Evolutionary conservation across 805 yeast species (phyloP), one percentile per base, ranked within the genome.

Genomic region (Wickerhamia fluorescens): DNA sequence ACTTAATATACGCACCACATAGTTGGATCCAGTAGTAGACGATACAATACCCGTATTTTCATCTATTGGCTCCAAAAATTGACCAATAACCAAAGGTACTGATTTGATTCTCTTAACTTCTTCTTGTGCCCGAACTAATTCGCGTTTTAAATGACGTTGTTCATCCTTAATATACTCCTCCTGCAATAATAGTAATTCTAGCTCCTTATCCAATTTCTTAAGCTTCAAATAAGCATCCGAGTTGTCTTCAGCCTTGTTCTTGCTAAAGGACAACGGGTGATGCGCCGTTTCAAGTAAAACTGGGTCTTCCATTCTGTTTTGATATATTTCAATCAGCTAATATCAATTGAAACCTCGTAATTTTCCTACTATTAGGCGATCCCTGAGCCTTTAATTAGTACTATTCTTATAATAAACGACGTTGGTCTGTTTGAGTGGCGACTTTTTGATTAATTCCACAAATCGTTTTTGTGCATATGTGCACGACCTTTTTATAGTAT

Each of bases 111-210:
- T 75, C 58, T 92, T 89, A 25, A 92, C 98, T 61, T 92, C 99
- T 57, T 92, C 98, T 56, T 94, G 97, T 2, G 98, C 98, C 47
- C 96, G 78, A 27, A 88, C 78, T 33, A 92, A 71, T 64, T 92
- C 99, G 41, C 96, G 73, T 49, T 86, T 88, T 55, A 92, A 69
- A 60, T 89, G 95, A 51, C 96, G 92, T 52, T 88, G 96, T 57
- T 92, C 99, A 56, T 92, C 98, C 51, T 94, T 92, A 53, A 92
- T 87, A 27, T 89, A 94, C 36, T 88, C 96, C 56, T 92, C 99
- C 58, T 92, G 98, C 41, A 92, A 67, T 35, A 72, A 61, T 38
- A 92, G 62, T 29, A 92, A 65, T 44, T 89, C 96, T 47, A 84
- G 71, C 51, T 89, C 95, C 42, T 88, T 86, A 53, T 94, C 94